phyloP scores from a whole-genome alignment of 2,329 filamentous ascomycete species.

The Coccinonectria pachysandricola region DNA sequence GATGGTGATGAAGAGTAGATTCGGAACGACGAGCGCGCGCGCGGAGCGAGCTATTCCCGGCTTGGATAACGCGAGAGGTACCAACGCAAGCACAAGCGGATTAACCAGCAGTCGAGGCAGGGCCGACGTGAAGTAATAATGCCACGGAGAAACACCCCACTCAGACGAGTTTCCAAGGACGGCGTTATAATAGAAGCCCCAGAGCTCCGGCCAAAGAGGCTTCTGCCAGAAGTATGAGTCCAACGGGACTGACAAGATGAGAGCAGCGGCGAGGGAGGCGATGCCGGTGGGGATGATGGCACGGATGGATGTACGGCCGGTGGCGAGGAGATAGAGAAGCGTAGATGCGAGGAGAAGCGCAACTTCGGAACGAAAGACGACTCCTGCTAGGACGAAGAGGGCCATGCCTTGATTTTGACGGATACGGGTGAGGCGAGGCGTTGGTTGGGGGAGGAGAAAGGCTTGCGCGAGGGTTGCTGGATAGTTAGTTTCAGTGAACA shows the following conservation, averaged over 20 bases:
- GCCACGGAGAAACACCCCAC: constrained; percentile 81
- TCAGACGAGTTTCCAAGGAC: constrained; percentile 70
- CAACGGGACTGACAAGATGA: constrained; percentile 60
- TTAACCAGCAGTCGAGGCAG: constrained; percentile 79
- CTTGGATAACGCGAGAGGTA: constrained; percentile 40
- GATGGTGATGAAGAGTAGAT: constrained; percentile 60
- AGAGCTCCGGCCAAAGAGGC: constrained; percentile 80
- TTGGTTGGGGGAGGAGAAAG: constrained; percentile 29
- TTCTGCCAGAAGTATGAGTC: constrained; percentile 95
- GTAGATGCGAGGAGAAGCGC: constrained; percentile 67
- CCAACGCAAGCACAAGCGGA: constrained; percentile 51
- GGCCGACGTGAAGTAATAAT: constrained; percentile 76
- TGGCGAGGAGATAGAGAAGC: constrained; percentile 52
- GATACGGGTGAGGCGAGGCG: constrained; percentile 18
- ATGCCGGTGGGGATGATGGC: constrained; percentile 57
- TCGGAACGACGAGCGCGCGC: constrained; percentile 49
- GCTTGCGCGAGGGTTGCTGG: constrained; percentile 56
- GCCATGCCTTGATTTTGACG: constrained; percentile 57
- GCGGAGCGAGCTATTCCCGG: constrained; percentile 34
- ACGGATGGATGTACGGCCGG: constrained; percentile 39
- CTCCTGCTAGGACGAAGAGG: constrained; percentile 67
- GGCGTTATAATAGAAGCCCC: constrained; percentile 85
- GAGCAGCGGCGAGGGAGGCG: constrained; percentile 52
- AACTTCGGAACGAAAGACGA: constrained; percentile 83
- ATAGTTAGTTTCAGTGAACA: constrained; percentile 1